Evolutionary conservation across 495 filamentous ascomycete species (phyloP), one percentile per base, ranked within the genome.

Genomic region (Aspergillus indologenus): DNA sequence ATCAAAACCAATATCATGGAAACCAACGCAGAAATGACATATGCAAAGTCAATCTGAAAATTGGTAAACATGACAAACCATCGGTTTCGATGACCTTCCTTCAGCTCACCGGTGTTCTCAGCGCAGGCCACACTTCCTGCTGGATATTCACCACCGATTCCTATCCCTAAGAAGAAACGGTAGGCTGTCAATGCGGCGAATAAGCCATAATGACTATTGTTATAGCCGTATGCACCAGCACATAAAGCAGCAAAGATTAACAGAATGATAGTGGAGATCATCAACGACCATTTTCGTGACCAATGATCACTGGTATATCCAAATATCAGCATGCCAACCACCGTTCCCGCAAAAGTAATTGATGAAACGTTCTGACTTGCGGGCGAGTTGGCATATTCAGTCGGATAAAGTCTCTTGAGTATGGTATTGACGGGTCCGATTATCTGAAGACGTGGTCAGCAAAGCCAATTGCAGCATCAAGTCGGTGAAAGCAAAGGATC

Each of bases 11-110:
- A 75, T 40, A 94, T 78, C 77, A 79, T 85, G 3, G 90, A 87
- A 2, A 91, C 85, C 48, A 96, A 81, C 0, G 89, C 84, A 2
- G 89, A 85, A 45, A 89, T 73, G 4, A 94, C 88, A 52, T 90
- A 93, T 0, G 87, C 91, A 22, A 81, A 81, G 68, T 96, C 90
- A 59, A 97, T 95, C 76, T 89, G 86, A 34, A 89, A 82, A 74
- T 96, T 96, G 46, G 92, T 97, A 72, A 95, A 96, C 62, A 95
- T 79, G 66, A 95, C 91, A 71, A 96, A 97, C 90, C 90, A 96
- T 20, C 86, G 81, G 65, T 96, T 93, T 15, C 92, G 77, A 21
- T 85, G 85, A n/a, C 92, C 92, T 9, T 69, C 67, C 69, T 89
- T 89, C 58, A 96, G 74, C 68, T 96, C 90, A 18, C 90, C 90